These are phyloP conservation scores for Rhizoctonia solani DNA, from an alignment of 1,284 basidiomycete genomes.

Conservation along the genomic window DNA sequence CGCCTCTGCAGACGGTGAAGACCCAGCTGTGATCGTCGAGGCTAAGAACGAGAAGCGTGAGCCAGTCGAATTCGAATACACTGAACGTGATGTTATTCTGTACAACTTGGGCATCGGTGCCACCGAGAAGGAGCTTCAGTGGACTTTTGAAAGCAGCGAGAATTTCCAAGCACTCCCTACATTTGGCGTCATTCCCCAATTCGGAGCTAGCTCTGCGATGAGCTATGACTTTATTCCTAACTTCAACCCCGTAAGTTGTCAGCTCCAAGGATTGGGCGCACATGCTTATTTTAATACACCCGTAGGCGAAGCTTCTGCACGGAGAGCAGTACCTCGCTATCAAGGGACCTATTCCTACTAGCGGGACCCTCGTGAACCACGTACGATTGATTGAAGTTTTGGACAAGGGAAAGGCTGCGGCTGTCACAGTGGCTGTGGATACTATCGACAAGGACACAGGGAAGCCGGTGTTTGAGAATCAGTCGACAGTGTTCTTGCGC, in stretches of 20 bases:
- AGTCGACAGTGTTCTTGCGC: constrained; percentile 90
- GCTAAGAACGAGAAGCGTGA: constrained; percentile 71
- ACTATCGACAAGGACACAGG: constrained; percentile 81
- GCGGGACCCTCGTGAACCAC: constrained; percentile 79
- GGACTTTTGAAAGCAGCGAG: constrained; percentile 89
- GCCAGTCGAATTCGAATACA: constrained; percentile 70
- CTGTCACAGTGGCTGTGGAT: constrained; percentile 77
- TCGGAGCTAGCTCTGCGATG: constrained; percentile 65
- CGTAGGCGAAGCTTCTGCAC: constrained; percentile 94
- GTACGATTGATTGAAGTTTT: constrained; percentile 77
- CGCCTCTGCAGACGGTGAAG: constrained; percentile 58
- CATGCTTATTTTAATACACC: too few species aligned
- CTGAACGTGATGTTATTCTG: constrained; percentile 89
- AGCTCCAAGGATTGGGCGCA: too few species aligned
- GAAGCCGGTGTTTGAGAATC: constrained; percentile 87
- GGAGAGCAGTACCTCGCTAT: constrained; percentile 96
- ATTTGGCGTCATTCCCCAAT: constrained; percentile 96
- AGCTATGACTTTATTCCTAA: constrained; percentile 89
- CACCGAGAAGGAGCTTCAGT: constrained; percentile 87
- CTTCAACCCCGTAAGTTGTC: constrained; percentile 77
- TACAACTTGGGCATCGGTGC: constrained; percentile 98
- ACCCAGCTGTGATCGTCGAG: constrained; percentile 79
- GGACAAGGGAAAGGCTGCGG: constrained; percentile 91
- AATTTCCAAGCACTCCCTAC: constrained; percentile 88
- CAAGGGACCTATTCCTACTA: constrained; percentile 85